Percentiles rank a stretch among this genome's conserved stretches.
Conservation (phyloP, 129 eudicot genomes). For the Gnaphalium uliginosum region DNA sequence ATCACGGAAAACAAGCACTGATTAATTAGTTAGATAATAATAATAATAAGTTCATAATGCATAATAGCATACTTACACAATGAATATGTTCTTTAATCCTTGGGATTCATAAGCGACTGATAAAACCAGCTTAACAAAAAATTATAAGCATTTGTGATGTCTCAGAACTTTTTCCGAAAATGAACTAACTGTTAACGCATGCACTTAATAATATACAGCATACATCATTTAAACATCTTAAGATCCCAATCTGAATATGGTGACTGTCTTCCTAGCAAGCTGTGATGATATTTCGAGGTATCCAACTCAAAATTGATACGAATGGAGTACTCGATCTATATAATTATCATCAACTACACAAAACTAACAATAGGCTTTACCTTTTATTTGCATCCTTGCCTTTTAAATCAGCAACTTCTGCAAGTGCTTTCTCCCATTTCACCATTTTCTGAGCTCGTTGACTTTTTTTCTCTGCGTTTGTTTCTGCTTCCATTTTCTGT, state of each 20-base stretch:
- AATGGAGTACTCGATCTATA: not conserved
- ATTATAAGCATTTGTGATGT: not conserved
- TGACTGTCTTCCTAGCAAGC: too few relatives aligned
- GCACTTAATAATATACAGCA: not conserved
- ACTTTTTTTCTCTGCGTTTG: constrained; percentile 1
- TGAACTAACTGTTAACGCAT: not conserved
- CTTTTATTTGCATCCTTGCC: constrained; percentile 16
- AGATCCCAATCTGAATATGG: not conserved
- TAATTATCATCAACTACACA: not conserved
- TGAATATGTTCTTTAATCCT: not conserved
- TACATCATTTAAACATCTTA: too few relatives aligned
- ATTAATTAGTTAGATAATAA: not conserved
- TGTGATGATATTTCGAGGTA: too few relatives aligned
- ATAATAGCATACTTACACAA: not conserved
- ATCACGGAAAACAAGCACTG: not conserved
- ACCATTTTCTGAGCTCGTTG: constrained; percentile 3
- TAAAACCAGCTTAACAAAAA: not conserved
- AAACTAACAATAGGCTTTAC: not conserved
- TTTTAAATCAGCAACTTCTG: constrained; percentile 18
- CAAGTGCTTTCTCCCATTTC: constrained; percentile 24
- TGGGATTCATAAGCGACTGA: not conserved
- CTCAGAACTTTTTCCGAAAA: not conserved
- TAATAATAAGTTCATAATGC: not conserved
- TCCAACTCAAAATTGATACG: too few relatives aligned
- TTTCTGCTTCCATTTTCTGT: constrained; percentile 7